Evolutionary conservation across 345 rosid genomes (phyloP).

Genomic region (Bruguiera sexangula): DNA sequence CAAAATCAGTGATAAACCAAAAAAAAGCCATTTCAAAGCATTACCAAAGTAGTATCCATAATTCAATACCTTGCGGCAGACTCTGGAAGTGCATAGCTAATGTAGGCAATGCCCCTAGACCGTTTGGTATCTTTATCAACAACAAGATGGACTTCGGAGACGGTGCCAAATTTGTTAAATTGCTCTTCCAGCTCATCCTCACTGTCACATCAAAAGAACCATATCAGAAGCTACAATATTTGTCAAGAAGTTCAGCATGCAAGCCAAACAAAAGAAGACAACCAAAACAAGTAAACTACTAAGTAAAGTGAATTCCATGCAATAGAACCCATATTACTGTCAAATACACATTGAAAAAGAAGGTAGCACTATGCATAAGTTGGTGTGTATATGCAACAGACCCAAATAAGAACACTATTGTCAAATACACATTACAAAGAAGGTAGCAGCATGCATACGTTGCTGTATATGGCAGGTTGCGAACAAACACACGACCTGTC

Average conservation of each 20-base stretch:
- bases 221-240: neutral
- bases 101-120: conserved; percentile 83
- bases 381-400: too few relatives aligned
- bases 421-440: neutral
- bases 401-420: neutral
- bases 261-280: neutral
- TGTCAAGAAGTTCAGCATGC: conserved; percentile 6
- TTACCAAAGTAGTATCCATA: neutral
- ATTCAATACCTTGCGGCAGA: conserved; percentile 66
- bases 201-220: conserved; percentile 35
- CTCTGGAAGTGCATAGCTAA: conserved; percentile 59
- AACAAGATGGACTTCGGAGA: conserved; percentile 76
- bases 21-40: neutral
- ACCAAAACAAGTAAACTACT: neutral
- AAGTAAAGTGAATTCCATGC: neutral
- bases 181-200: conserved; percentile 86
- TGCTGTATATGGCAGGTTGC: conserved; percentile 76
- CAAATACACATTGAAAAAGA: neutral
- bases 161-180: conserved; percentile 57
- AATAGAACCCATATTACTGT: neutral
- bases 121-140: conserved; percentile 85
- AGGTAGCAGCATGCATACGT: conserved; percentile 37
- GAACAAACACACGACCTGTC: conserved; percentile 73
- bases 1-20: too few relatives aligned
- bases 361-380: too few relatives aligned